Evolutionary conservation across 1,139 yeast species (phyloP).

Genomic region (Suhomyces maxii): DNA sequence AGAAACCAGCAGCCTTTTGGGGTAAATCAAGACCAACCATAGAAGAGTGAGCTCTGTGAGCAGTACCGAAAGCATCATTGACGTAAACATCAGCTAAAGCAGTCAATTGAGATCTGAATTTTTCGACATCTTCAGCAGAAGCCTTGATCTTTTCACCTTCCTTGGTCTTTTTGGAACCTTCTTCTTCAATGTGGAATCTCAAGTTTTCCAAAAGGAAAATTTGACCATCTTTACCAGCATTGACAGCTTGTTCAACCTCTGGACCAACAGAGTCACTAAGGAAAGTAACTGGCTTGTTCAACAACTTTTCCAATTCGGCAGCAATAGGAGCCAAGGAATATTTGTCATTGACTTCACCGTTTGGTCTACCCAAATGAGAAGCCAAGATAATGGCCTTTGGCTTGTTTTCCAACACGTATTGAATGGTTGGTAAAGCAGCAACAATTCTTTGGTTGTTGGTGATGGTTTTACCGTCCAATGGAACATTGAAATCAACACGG

Average conservation of each 20-base stretch:
- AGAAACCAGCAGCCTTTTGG: slow-evolving; percentile 95
- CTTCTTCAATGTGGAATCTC: slow-evolving; percentile 97
- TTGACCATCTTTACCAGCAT: slow-evolving; percentile 67
- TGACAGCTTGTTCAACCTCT: slow-evolving; percentile 77
- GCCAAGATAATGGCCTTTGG: slow-evolving; percentile 91
- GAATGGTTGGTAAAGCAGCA: slow-evolving; percentile 95
- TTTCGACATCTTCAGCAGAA: slow-evolving; percentile 72
- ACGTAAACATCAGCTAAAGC: slow-evolving; percentile 91
- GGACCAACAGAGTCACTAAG: slow-evolving; percentile 85
- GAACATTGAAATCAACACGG: slow-evolving; percentile 97
- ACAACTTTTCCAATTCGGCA: slow-evolving; percentile 73
- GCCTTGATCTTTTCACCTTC: slow-evolving; percentile 93
- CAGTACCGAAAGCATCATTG: slow-evolving; percentile 98
- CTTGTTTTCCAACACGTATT: slow-evolving; percentile 84
- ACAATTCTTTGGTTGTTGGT: slow-evolving; percentile 98
- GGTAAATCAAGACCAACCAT: slow-evolving; percentile 95
- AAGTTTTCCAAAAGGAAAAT: slow-evolving; percentile 88
- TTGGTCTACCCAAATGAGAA: slow-evolving; percentile 97
- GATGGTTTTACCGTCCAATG: slow-evolving; percentile 91
- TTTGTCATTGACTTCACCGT: slow-evolving; percentile 80
- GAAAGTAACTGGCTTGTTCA: slow-evolving; percentile 70
- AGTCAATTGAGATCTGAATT: slow-evolving; percentile 85
- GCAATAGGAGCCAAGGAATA: slow-evolving; percentile 93
- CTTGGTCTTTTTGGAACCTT: slow-evolving; percentile 70
- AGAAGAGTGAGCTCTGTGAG: slow-evolving; percentile 98